Base-by-base conservation (phyloP, 345 rosid genomes). In the Pistacia vera region DNA sequence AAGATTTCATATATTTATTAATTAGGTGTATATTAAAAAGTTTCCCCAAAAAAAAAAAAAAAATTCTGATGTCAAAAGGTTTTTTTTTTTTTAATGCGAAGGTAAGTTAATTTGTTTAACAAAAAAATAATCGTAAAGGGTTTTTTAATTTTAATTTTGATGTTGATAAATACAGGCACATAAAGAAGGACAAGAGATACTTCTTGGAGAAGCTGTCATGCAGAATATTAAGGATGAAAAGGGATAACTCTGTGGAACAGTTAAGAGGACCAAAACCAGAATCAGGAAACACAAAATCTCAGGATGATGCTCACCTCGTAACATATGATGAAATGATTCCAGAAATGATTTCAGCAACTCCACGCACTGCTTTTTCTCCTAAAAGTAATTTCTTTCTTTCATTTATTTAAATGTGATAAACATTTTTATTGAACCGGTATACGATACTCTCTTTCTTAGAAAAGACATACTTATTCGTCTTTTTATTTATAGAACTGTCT, bases 321-420 rank as follows among this genome's bases (percentile, higher is more conserved):
- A 72, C 81, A 6, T 89, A 89, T 68, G 88, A 80, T 25, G 95
- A 91, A 78, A 87, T 91, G 93, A 81, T 89, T 75, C 87, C 91
- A 6, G 90, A 80, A 79, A 87, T 91, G 93, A 81, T 89, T 75
- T 86, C 91, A 6, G 90, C 80, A 14, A 78, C 72, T 68, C 73
- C 82, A 11, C 30, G 22, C 20, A 46, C 56, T 11, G 62, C 73
- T n/a, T 28, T 41, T 12, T 44, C 79, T 25, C 35, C 65, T 30
- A 48, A 14, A 28, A 71, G 91, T 91, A 71, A 77, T 84, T 80
- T 59, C 0, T 41, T 4, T 46, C 52, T 30, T 52, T 28, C 14
- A 22, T 65, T 22, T 22, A 22, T 22, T 22, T 22, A 22, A 22
- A 22, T 22, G 22, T 22, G 22, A 22, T 22, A 22, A 22, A 22